Evolutionary conservation across 768 basidiomycete species (phyloP), one percentile per base, ranked within the genome.

Genomic region (Pleurotus eryngii): DNA sequence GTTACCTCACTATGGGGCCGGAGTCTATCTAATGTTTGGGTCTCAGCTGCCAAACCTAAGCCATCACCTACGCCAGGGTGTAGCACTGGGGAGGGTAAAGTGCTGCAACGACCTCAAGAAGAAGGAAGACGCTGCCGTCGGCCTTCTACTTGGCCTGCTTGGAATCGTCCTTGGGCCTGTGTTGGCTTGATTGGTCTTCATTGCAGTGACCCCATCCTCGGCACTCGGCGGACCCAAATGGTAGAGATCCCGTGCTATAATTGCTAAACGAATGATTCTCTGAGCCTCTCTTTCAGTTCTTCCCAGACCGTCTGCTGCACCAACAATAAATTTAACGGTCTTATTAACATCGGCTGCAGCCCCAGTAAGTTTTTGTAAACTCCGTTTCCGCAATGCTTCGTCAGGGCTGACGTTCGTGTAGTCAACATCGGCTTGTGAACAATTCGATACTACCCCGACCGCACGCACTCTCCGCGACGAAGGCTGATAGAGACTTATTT

Each of bases 301-400:
- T 48, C 59, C 12, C 75, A 81, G 60, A 67, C 77, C 9, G 75
- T 81, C 43, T 83, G 81, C 66, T 83, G 81, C 64, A 59, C 68
- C 24, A 70, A 74, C 57, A 78, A 81, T 59, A 59, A 62, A 46
- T 80, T 73, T 66, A 73, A 74, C 30, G 78, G 81, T 45, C 62
- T 79, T 35, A 68, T 81, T 53, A 72, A 68, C 6, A 60, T 78
- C 55, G 78, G 76, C 5, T 81, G 79, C 67, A 59, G 68, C 12
- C 74, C 75, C 1, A 71, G 78, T 80, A 64, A 62, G 78, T 68
- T 9, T 17, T 14, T 5, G 6, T 37, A 12, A 5, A 39, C 15
- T 14, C n/a, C 9, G 37, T 4, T 7, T 35, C 8, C 1, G 7
- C 27, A 9, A 9, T 30, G 27, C 27, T 30, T 6, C 27, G 27